Conservation (phyloP, 257 asterid genomes). For the Misopates orontium region DNA sequence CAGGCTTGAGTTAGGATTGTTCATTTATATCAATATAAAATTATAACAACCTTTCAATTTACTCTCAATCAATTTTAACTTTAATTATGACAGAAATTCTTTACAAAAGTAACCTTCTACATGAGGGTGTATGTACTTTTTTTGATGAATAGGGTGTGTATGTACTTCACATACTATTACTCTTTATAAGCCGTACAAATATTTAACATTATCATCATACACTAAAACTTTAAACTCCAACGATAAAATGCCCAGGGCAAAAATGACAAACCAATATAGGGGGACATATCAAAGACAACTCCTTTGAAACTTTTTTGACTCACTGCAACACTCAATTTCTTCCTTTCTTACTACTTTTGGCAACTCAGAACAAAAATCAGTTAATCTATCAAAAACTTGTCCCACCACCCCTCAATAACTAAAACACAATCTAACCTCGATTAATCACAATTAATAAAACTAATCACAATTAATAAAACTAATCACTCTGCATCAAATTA, state of each 20-base stretch:
- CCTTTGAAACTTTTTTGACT: constrained; percentile 33
- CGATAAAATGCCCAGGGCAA: constrained; percentile 8
- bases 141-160: too few species aligned
- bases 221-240: too few species aligned
- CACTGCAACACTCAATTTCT: constrained; percentile 2
- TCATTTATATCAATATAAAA: too few species aligned
- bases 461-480: constrained; percentile 19
- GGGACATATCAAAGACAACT: constrained; percentile 28
- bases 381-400: constrained; percentile 14
- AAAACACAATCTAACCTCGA: constrained; percentile 7
- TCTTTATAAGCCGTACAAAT: too few species aligned
- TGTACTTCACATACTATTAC: too few species aligned
- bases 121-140: too few species aligned
- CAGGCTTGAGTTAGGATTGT: too few species aligned
- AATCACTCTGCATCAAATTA: constrained; percentile 20
- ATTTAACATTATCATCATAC: too few species aligned
- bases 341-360: constrained; percentile 33
- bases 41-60: too few species aligned
- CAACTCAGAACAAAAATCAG: constrained; percentile 17
- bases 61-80: too few species aligned
- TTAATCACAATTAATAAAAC: constrained; percentile 8
- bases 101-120: too few species aligned
- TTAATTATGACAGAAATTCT: too few species aligned
- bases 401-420: constrained; percentile 12
- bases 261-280: constrained; percentile 1